These are phyloP conservation scores for Monotropa hypopitys DNA, from an alignment of 179 eudicot species.

Conservation along the genomic window DNA sequence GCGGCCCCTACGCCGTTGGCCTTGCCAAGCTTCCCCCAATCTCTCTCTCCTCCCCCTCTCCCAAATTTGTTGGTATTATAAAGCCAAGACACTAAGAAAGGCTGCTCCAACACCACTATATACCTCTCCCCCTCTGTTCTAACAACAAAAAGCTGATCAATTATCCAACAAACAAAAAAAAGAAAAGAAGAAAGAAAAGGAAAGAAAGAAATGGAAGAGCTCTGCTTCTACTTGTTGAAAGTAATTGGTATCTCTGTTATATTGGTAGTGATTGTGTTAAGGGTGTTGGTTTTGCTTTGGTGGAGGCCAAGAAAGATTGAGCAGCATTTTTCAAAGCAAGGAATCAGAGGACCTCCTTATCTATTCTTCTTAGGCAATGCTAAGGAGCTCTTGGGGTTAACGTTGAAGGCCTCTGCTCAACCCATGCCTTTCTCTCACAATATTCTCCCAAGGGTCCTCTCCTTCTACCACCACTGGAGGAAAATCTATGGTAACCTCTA, in stretches of 20 bases:
- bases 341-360: slow-evolving; percentile 57
- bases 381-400: slow-evolving; percentile 43
- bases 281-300: slow-evolving; percentile 40
- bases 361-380: slow-evolving; percentile 48
- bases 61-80: slow-evolving; percentile 27
- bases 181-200: not conserved
- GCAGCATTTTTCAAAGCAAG: slow-evolving; percentile 48
- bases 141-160: slow-evolving; percentile 3
- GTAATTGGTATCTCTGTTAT: slow-evolving; percentile 15
- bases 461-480: slow-evolving; percentile 75
- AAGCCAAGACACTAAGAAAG: slow-evolving; percentile 14
- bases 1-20: slow-evolving; percentile 82
- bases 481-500: slow-evolving; percentile 51
- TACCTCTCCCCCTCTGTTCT: not conserved
- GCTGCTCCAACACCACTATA: not conserved
- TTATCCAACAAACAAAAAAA: not conserved
- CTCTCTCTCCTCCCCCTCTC: slow-evolving; percentile 11
- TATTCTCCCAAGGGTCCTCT: slow-evolving; percentile 64
- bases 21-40: slow-evolving; percentile 28
- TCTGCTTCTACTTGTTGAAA: slow-evolving; percentile 19
- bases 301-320: slow-evolving; percentile 45
- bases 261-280: slow-evolving; percentile 18
- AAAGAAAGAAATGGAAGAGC: slow-evolving; percentile 11
- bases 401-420: slow-evolving; percentile 56
- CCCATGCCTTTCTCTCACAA: slow-evolving; percentile 55